Evolutionary conservation across 2,329 filamentous ascomycete species (phyloP).

Genomic region (Bipolaris cookei): DNA sequence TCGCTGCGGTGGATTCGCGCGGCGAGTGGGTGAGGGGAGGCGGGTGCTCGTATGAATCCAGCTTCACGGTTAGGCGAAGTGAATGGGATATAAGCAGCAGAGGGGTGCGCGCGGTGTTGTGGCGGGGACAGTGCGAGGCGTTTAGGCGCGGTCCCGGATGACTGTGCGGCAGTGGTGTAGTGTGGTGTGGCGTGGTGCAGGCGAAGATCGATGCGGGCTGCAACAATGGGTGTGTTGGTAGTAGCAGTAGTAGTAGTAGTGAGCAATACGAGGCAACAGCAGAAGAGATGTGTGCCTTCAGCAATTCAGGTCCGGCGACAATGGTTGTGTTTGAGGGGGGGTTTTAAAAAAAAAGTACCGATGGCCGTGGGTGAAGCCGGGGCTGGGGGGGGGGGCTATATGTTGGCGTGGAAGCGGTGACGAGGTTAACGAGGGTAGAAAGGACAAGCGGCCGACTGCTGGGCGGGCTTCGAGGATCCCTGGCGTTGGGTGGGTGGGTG

Average conservation of each 20-base stretch:
- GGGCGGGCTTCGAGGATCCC: slow-evolving; percentile 28
- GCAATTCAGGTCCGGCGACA: not conserved
- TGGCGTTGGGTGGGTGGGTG: slow-evolving; percentile 24
- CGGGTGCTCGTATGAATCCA: slow-evolving; percentile 61
- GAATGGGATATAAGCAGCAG: slow-evolving; percentile 7
- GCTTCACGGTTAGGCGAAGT: slow-evolving; percentile 54
- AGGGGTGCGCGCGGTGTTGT: slow-evolving; percentile 4
- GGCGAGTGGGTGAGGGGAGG: slow-evolving; percentile 61
- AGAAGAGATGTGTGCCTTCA: not conserved
- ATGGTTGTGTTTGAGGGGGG: not conserved
- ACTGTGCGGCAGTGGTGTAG: slow-evolving; percentile 10
- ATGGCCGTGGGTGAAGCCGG: slow-evolving; percentile 16
- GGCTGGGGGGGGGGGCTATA: slow-evolving; percentile 31
- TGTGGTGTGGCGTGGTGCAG: slow-evolving; percentile 2
- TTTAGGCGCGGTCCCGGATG: slow-evolving; percentile 14
- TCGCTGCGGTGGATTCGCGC: slow-evolving; percentile 59
- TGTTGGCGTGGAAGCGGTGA: slow-evolving; percentile 35
- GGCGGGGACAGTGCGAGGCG: slow-evolving; percentile 16
- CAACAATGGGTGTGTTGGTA: not conserved
- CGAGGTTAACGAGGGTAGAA: slow-evolving; percentile 29
- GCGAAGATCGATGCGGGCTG: not conserved
- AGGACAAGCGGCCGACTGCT: slow-evolving; percentile 23
- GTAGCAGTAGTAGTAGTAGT: not conserved
- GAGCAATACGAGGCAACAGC: not conserved
- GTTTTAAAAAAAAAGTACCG: slow-evolving; percentile 10